Conservation (phyloP, 331 rosid species). For the Quercus phellos region DNA sequence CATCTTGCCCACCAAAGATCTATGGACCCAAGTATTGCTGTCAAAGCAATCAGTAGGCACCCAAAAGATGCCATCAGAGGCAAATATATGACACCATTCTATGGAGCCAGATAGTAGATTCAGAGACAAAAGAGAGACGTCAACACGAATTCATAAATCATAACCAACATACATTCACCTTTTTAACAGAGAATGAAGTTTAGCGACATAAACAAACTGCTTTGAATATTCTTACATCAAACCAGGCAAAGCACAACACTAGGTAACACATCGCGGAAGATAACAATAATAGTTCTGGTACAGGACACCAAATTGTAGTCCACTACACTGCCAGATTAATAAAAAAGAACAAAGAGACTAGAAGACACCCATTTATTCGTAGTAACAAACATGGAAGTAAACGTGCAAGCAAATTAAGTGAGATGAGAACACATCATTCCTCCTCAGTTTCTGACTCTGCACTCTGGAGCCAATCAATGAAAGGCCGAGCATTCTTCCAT, state of each 20-base stretch:
- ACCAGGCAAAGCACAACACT: not conserved
- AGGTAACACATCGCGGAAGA: not conserved
- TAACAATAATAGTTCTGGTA: not conserved
- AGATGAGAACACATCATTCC: slow-evolving; percentile 21
- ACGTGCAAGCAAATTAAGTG: not conserved
- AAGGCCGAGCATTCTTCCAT: slow-evolving; percentile 56
- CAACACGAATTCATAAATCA: not conserved
- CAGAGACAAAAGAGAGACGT: not conserved
- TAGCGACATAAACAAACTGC: not conserved
- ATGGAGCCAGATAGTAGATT: no score
- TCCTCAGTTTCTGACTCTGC: slow-evolving; percentile 68
- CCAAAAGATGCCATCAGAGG: no score
- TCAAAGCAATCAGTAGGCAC: no score
- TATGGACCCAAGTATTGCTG: no score
- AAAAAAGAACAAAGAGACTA: not conserved
- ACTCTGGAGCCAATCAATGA: slow-evolving; percentile 60
- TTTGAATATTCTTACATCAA: not conserved
- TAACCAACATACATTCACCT: no score
- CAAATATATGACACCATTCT: no score
- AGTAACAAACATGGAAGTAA: not conserved
- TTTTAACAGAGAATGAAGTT: not conserved
- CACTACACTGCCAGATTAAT: not conserved
- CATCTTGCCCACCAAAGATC: no score
- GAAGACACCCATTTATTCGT: slow-evolving; percentile 28
- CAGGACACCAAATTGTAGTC: not conserved